phyloP scores from a whole-genome alignment of 257 asterid genomes.

The Nicotiana knightiana region DNA sequence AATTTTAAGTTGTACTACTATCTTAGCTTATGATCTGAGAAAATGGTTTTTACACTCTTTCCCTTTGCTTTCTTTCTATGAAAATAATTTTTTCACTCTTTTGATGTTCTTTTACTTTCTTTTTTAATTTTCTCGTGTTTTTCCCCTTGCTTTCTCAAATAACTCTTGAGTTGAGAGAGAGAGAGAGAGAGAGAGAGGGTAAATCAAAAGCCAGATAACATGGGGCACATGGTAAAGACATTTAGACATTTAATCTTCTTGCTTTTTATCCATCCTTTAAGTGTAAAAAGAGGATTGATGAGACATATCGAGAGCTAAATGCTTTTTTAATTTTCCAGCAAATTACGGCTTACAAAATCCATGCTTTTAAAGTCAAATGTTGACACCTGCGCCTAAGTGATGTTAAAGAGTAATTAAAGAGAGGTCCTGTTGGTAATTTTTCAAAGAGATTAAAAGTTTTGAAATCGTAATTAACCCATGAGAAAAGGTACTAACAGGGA shows the following conservation, averaged over 20 bases:
- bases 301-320: conserved; percentile 38
- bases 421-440: neutral
- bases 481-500: neutral
- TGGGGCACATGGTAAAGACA: conserved; percentile 55
- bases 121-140: neutral
- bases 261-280: conserved; percentile 62
- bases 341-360: conserved; percentile 29
- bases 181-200: neutral
- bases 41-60: neutral
- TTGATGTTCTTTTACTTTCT: neutral
- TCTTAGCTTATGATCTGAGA: conserved; percentile 6
- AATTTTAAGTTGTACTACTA: neutral
- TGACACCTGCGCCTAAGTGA: conserved; percentile 24
- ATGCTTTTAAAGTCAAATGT: conserved; percentile 45
- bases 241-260: conserved; percentile 22
- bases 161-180: neutral
- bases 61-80: neutral
- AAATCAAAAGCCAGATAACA: conserved; percentile 19
- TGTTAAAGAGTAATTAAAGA: neutral
- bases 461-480: neutral
- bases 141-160: neutral
- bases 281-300: conserved; percentile 45
- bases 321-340: conserved; percentile 30
- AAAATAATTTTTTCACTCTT: neutral
- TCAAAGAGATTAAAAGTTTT: neutral